A percentile compares a stretch with the other conserved stretches of the same genome.
phyloP scores from a whole-genome alignment of 345 rosid genomes.

The Aquilaria yunnanensis region DNA sequence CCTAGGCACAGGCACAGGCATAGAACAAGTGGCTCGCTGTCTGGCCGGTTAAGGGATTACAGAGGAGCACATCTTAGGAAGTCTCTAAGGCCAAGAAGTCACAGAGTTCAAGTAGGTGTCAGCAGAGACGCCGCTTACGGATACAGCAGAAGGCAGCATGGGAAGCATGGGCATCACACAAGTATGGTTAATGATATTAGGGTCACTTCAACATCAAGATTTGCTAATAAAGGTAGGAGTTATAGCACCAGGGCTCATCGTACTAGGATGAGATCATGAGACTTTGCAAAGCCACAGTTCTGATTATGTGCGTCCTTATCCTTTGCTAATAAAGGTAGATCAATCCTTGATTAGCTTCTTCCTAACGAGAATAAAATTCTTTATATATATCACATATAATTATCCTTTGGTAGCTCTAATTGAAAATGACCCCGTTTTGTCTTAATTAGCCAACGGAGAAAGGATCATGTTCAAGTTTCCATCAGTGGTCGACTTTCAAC shows the following conservation, averaged over 20 bases:
- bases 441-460: no score
- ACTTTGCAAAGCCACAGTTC: no score
- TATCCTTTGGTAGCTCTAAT: no score
- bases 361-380: no score
- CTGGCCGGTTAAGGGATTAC: conserved; percentile 11
- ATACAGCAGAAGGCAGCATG: conserved; percentile 4
- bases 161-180: conserved; percentile 13
- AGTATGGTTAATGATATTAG: conserved; percentile 25
- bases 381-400: no score
- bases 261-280: background rate
- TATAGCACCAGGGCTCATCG: conserved; percentile 3
- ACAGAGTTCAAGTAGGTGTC: conserved; percentile 27
- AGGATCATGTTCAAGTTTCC: no score
- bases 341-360: no score
- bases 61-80: conserved; percentile 33
- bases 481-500: no score
- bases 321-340: no score
- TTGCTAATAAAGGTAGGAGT: conserved; percentile 29
- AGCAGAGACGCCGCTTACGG: conserved; percentile 21
- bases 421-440: no score
- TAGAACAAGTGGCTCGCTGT: background rate
- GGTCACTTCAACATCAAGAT: conserved; percentile 36
- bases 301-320: no score
- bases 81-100: conserved; percentile 39
- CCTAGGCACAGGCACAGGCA: background rate